Conservation (phyloP, 257 asterid genomes). For the Penstemon barbatus region DNA sequence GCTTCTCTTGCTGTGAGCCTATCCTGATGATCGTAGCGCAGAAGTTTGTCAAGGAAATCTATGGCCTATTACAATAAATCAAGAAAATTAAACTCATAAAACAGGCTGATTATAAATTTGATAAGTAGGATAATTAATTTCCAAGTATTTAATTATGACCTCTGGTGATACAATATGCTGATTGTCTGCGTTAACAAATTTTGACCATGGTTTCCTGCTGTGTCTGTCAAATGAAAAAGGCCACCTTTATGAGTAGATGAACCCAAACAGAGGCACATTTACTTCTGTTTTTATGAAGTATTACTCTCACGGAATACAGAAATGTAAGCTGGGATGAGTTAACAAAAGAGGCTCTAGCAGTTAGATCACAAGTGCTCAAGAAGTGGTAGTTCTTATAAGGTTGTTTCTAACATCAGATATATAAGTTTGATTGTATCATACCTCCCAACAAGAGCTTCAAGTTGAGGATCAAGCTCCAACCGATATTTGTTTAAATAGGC, state of each 20-base stretch:
- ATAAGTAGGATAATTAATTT: not conserved
- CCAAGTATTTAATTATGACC: conserved; percentile 41
- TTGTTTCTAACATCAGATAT: not conserved
- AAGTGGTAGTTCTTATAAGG: not conserved
- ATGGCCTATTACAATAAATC: conserved; percentile 47
- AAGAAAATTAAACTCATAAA: conserved; percentile 15
- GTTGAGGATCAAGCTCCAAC: conserved; percentile 88
- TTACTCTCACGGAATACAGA: not conserved
- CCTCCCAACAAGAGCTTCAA: conserved; percentile 95
- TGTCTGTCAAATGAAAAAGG: conserved; percentile 52
- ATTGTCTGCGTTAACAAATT: conserved; percentile 74
- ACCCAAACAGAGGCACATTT: not conserved
- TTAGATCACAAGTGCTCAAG: not conserved
- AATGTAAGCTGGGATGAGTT: not conserved
- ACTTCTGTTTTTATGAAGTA: not conserved
- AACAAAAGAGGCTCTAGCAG: not conserved
- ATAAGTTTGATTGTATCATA: conserved; percentile 28
- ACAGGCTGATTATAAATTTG: not conserved
- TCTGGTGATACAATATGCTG: conserved; percentile 90
- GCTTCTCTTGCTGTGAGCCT: conserved; percentile 95
- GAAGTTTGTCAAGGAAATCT: conserved; percentile 91
- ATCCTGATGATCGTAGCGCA: conserved; percentile 92
- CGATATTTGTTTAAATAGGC: conserved; percentile 85
- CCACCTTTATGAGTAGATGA: conserved; percentile 2
- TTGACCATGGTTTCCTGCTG: conserved; percentile 95